phyloP scores from a whole-genome alignment of 2,329 filamentous ascomycete genomes.

The Calonectria ilicicola region DNA sequence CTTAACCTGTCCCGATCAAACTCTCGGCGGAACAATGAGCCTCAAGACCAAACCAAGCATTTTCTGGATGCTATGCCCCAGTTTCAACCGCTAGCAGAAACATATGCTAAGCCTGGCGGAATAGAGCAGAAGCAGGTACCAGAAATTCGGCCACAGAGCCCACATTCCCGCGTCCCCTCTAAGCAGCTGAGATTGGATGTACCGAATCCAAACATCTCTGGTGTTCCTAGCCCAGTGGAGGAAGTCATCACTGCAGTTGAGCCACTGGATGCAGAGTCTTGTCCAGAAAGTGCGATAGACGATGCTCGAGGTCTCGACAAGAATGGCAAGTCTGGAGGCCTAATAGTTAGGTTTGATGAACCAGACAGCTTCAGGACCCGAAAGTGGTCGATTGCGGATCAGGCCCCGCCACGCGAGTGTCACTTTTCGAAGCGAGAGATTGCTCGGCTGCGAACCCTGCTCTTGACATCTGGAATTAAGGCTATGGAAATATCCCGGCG shows the following conservation, averaged over 20 bases:
- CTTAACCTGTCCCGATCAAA: slow-evolving; percentile 50
- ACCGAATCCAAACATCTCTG: slow-evolving; percentile 54
- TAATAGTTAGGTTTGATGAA: slow-evolving; percentile 41
- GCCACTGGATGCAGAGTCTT: slow-evolving; percentile 54
- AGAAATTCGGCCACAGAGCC: slow-evolving; percentile 43
- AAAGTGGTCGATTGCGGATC: slow-evolving; percentile 66
- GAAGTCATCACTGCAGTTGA: slow-evolving; percentile 43
- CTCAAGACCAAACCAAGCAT: slow-evolving; percentile 53
- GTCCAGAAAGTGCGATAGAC: slow-evolving; percentile 43
- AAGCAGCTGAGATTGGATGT: slow-evolving; percentile 64
- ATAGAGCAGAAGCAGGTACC: slow-evolving; percentile 30
- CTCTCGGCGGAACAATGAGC: slow-evolving; percentile 46
- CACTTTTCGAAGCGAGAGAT: slow-evolving; percentile 77
- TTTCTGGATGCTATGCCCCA: slow-evolving; percentile 66
- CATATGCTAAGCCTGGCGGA: slow-evolving; percentile 27
- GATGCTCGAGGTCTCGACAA: slow-evolving; percentile 49
- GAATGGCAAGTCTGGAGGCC: slow-evolving; percentile 49
- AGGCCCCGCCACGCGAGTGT: slow-evolving; percentile 49
- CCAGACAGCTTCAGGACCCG: slow-evolving; percentile 45
- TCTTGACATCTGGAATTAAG: slow-evolving; percentile 90
- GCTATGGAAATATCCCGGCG: slow-evolving; percentile 82
- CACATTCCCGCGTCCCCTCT: slow-evolving; percentile 58
- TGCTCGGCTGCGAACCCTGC: slow-evolving; percentile 79
- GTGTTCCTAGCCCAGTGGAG: slow-evolving; percentile 45
- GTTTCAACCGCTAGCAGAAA: slow-evolving; percentile 55